phyloP scores from a whole-genome alignment of 371 early-diverging fungal species.

The Parasitella parasitica region DNA sequence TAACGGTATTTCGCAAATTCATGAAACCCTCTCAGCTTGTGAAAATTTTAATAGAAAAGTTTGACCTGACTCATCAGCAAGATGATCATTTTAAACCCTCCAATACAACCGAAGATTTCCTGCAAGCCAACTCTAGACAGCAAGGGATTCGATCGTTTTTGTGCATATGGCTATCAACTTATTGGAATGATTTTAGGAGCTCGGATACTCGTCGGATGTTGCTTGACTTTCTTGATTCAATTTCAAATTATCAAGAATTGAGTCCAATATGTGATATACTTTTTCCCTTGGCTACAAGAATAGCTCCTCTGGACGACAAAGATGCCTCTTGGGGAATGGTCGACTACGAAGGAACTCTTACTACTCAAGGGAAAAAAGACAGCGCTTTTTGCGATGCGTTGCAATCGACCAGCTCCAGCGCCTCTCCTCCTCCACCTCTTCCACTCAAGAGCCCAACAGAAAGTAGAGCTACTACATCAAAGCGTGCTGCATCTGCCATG shows the following conservation, averaged over 20 bases:
- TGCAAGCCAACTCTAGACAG: conserved; percentile 32
- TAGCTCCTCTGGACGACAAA: conserved; percentile 32
- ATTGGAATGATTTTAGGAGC: conserved; percentile 53
- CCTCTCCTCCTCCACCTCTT: too few relatives aligned
- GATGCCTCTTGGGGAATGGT: conserved; percentile 34
- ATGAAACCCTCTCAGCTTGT: conserved; percentile 53
- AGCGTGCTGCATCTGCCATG: not conserved
- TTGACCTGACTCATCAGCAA: conserved; percentile 2
- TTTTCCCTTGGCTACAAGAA: conserved; percentile 26
- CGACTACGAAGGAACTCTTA: conserved; percentile 13
- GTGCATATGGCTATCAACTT: conserved; percentile 46
- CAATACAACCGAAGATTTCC: not conserved
- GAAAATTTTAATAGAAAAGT: conserved; percentile 36
- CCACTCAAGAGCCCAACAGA: too few relatives aligned
- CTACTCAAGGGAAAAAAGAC: conserved; percentile 32
- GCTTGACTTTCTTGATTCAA: conserved; percentile 34
- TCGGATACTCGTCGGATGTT: conserved; percentile 45
- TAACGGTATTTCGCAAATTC: conserved; percentile 54
- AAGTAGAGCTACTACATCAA: not conserved
- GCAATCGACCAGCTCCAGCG: not conserved
- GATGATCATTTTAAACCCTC: not conserved
- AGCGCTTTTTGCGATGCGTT: conserved; percentile 30
- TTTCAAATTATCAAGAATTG: conserved; percentile 20
- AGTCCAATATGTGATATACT: conserved; percentile 29
- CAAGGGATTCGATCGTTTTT: conserved; percentile 43